Conservation (phyloP, 73 alveolate genomes). For the Paramecium sexaurelia region DNA sequence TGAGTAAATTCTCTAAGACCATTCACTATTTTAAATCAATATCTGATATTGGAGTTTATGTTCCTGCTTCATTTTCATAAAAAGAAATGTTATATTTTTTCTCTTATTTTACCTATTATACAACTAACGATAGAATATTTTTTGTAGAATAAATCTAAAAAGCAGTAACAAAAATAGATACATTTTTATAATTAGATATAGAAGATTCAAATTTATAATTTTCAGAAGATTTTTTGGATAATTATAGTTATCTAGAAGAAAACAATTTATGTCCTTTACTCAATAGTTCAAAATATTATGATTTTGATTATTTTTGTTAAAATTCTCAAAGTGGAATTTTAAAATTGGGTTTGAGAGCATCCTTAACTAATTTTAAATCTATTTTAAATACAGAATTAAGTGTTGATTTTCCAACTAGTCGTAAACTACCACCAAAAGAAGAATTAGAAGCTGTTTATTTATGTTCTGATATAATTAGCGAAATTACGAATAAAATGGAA, state of each 20-base stretch:
- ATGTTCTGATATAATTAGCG: background rate
- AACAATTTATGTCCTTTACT: background rate
- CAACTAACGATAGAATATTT: background rate
- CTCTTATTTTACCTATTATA: background rate
- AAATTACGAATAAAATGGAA: background rate
- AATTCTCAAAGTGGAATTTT: background rate
- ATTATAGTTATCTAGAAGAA: background rate
- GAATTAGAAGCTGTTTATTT: conserved; percentile 1
- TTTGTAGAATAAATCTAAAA: background rate
- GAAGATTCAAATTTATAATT: background rate
- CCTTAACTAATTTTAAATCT: background rate
- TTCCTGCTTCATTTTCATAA: background rate
- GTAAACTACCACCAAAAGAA: background rate
- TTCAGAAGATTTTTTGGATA: background rate
- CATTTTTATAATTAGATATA: background rate
- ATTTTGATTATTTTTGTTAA: background rate
- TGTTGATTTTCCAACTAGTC: background rate
- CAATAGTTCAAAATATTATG: background rate
- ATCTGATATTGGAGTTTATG: background rate
- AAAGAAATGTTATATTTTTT: background rate
- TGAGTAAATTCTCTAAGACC: background rate
- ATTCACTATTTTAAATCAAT: background rate
- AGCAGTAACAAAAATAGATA: background rate
- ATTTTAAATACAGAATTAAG: background rate
- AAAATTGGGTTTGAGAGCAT: background rate